These are phyloP conservation scores for Solanum pimpinellifolium DNA, from an alignment of 257 asterid genomes.

Conservation along the genomic window DNA sequence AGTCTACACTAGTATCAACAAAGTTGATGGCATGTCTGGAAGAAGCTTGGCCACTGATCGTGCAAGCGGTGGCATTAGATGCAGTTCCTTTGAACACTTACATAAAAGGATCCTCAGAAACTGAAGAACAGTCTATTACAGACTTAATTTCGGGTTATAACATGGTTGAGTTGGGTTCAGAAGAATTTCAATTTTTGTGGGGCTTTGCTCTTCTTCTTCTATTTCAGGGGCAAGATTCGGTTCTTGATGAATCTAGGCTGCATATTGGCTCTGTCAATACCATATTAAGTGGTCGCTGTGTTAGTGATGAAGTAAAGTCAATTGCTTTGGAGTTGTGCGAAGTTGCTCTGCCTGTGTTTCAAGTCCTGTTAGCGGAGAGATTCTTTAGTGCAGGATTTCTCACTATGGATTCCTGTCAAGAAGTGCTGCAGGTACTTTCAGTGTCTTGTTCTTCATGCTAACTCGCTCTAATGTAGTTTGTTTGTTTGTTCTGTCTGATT, in stretches of 20 bases:
- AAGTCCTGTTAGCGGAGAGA: constrained; percentile 53
- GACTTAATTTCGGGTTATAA: constrained; percentile 62
- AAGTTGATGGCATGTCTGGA: constrained; percentile 74
- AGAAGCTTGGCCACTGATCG: constrained; percentile 96
- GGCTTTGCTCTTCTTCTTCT: constrained; percentile 68
- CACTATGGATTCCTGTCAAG: constrained; percentile 60
- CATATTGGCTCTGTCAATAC: constrained; percentile 35
- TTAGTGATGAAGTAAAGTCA: constrained; percentile 37
- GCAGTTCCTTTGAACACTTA: constrained; percentile 58
- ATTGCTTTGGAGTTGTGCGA: constrained; percentile 32
- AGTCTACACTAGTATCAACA: constrained; percentile 62
- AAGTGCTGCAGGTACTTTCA: constrained; percentile 59
- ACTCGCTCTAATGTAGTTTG: neutral
- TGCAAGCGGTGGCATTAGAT: constrained; percentile 89
- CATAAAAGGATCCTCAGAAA: constrained; percentile 32
- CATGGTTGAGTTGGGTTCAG: constrained; percentile 70
- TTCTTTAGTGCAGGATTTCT: constrained; percentile 63
- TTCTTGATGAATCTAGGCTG: constrained; percentile 24
- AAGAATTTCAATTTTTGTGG: constrained; percentile 79
- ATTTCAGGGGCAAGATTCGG: constrained; percentile 63
- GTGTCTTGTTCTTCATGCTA: neutral
- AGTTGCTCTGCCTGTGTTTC: constrained; percentile 50
- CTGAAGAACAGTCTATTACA: constrained; percentile 24
- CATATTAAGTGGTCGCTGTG: constrained; percentile 39
- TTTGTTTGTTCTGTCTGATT: neutral